A percentile compares a stretch with the other conserved stretches of the same genome.
Evolutionary conservation across 805 yeast species (phyloP).

Genomic region (Lachancea thermotolerans): DNA sequence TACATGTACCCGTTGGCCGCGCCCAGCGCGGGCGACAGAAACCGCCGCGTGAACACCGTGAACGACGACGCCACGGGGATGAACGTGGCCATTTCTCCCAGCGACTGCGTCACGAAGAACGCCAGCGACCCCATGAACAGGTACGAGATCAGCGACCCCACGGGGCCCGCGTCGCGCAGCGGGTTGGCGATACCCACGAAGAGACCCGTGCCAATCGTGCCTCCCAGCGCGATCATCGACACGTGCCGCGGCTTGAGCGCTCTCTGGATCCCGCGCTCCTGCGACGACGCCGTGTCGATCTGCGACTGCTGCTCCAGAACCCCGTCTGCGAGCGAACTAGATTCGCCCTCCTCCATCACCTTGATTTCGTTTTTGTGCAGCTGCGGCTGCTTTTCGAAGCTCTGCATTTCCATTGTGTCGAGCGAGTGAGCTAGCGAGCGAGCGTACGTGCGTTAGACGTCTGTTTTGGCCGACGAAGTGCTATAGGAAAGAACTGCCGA

Average conservation of each 20-base stretch:
- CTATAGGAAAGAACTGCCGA: neutral
- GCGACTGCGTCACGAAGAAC: conserved; percentile 58
- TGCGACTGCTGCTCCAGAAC: neutral
- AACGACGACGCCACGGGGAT: conserved; percentile 64
- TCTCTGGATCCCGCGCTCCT: conserved; percentile 31
- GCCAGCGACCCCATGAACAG: conserved; percentile 61
- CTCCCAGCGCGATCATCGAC: conserved; percentile 73
- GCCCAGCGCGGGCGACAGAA: conserved; percentile 65
- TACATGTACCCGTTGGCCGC: conserved; percentile 68
- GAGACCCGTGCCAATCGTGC: conserved; percentile 74
- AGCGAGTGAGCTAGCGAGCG: too few species aligned
- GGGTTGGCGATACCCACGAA: conserved; percentile 60
- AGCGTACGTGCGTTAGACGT: too few species aligned
- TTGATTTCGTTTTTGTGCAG: neutral
- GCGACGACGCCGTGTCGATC: neutral
- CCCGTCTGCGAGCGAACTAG: neutral
- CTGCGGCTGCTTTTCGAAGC: neutral
- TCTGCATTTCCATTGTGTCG: too few species aligned
- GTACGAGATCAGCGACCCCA: conserved; percentile 56
- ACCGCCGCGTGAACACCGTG: conserved; percentile 62
- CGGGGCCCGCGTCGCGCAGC: conserved; percentile 58
- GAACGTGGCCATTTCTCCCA: conserved; percentile 78
- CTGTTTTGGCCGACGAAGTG: neutral
- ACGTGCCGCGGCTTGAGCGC: conserved; percentile 60
- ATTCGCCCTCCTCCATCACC: neutral